Base-by-base conservation (phyloP, 352 stramenopile species). In the Aphanomyces astaci region DNA sequence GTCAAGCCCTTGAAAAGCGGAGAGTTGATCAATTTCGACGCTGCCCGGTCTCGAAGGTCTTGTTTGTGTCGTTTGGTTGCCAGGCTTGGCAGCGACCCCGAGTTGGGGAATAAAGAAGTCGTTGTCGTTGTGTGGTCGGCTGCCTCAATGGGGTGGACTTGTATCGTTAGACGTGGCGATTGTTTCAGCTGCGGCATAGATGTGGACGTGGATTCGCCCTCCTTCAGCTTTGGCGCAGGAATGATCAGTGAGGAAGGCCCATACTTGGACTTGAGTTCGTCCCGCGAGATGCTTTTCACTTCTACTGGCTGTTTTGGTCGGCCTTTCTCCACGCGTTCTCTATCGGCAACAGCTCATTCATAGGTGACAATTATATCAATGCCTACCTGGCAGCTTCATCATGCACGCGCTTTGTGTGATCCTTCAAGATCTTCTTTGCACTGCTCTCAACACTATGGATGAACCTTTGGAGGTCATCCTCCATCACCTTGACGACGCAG, bases 401-500 rank as follows among this genome's bases (percentile, higher is more conserved):
- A 63, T 87, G 82, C 64, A 60, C 62, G 31, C 86, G 88, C 57
- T 84, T 84, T 70, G 88, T 87, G 71, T 93, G 82, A 63, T 90
- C 78, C 75, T 88, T 88, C 72, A 92, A 74, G 78, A 94, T 89
- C 56, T 83, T 82, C 13, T 82, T 83, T 30, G 83, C 82, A 53
- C 79, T 89, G 30, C 78, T 76, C 70, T 92, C 81, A 57, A 92
- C 83, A 56, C 74, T 89, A 70, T 87, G 87, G 60, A 91, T 75
- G 70, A 92, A 92, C 75, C 87, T 82, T 25, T 82, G 84, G 49
- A 92, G 74, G 54, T 94, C 83, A 46, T 92, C 81, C 81, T 68
- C 60, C 62, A 68, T 68, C 17, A 19, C 31, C 17, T 31, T 33
- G 24, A 5, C 28, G 27, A 10, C 13, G 3, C 10, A 22, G 36